Evolutionary conservation across 2,329 filamentous ascomycete genomes (phyloP).

Genomic region (Exophiala dermatitidis): DNA sequence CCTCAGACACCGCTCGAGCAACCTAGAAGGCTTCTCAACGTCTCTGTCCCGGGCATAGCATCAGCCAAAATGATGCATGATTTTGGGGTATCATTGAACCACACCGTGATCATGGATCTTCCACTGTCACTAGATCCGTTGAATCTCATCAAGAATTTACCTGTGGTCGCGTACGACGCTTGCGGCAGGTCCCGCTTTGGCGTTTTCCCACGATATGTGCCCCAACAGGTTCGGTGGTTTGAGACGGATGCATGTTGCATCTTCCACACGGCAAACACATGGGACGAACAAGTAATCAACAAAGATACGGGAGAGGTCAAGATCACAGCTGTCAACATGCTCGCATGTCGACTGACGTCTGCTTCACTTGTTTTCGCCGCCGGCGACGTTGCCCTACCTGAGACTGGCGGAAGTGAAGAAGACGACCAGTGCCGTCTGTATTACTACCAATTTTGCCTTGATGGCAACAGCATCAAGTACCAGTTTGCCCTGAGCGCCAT

Average conservation of each 20-base stretch:
- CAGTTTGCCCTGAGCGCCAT: conserved; percentile 60
- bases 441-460: conserved; percentile 54
- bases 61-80: conserved; percentile 70
- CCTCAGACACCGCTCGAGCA: conserved; percentile 26
- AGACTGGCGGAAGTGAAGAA: conserved; percentile 40
- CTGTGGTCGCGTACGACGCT: conserved; percentile 55
- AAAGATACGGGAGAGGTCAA: conserved; percentile 27
- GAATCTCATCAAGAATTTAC: conserved; percentile 51
- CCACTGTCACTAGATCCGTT: conserved; percentile 59
- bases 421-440: conserved; percentile 63
- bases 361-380: conserved; percentile 58
- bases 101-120: conserved; percentile 63
- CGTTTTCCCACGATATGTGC: conserved; percentile 57
- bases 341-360: conserved; percentile 61
- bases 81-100: conserved; percentile 57
- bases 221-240: conserved; percentile 57
- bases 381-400: conserved; percentile 54
- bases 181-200: conserved; percentile 56
- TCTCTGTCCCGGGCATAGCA: conserved; percentile 53
- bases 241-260: conserved; percentile 62
- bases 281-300: conserved; percentile 47
- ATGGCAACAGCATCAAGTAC: conserved; percentile 43
- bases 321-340: conserved; percentile 50
- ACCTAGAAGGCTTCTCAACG: conserved; percentile 40
- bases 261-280: conserved; percentile 65